phyloP scores from a whole-genome alignment of 1,139 yeast species.

The Arxiozyma telluris region DNA sequence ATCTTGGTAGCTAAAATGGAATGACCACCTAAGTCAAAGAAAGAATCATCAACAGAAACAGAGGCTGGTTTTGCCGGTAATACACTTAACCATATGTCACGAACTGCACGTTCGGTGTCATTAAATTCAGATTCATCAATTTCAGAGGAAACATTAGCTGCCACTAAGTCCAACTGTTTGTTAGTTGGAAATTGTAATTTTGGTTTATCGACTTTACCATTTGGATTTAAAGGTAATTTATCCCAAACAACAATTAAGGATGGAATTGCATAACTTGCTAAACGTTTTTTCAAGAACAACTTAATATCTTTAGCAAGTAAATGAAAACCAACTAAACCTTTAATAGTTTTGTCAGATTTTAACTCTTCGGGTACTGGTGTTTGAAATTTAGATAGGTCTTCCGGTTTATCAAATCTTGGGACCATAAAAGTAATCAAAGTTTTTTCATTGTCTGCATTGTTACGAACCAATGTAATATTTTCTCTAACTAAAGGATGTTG shows the following conservation, averaged over 20 bases:
- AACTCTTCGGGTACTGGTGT: constrained; percentile 34
- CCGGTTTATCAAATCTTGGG: constrained; percentile 59
- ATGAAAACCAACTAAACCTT: constrained; percentile 69
- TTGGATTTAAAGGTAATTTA: constrained; percentile 88
- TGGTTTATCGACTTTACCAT: constrained; percentile 97
- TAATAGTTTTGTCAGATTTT: constrained; percentile 56
- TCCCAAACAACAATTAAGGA: constrained; percentile 80
- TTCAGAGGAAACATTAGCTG: constrained; percentile 34
- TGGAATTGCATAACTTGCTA: constrained; percentile 92
- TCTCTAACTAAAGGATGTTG: constrained; percentile 89
- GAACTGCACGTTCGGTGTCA: constrained; percentile 56
- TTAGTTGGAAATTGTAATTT: constrained; percentile 91
- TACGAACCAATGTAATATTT: constrained; percentile 84
- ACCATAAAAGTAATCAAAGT: constrained; percentile 86
- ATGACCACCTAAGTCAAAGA: constrained; percentile 97
- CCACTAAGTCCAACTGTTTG: constrained; percentile 54
- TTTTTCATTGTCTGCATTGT: constrained; percentile 89
- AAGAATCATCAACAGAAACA: constrained; percentile 71
- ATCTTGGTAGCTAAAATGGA: constrained; percentile 93
- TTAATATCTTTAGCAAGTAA: constrained; percentile 74
- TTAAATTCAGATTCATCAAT: constrained; percentile 46
- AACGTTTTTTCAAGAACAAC: constrained; percentile 71
- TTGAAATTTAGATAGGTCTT: constrained; percentile 28
- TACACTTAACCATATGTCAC: constrained; percentile 77
- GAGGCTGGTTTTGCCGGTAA: constrained; percentile 79